phyloP scores from a whole-genome alignment of 106 monocot genomes.

The Dioscorea zingiberensis region DNA sequence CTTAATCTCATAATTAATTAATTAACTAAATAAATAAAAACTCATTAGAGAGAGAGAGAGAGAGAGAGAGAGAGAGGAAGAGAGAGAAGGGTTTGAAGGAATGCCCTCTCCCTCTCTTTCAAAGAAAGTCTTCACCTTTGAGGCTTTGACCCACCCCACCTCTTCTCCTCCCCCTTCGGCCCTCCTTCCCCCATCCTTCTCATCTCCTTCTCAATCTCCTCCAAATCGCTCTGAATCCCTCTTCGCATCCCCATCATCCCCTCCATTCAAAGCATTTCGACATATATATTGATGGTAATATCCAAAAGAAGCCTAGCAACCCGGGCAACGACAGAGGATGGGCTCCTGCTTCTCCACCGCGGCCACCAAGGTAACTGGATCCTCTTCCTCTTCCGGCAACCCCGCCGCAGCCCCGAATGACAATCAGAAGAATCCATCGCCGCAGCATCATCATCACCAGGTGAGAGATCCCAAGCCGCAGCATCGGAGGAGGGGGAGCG shows the following conservation, averaged over 20 bases:
- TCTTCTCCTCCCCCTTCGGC: neutral
- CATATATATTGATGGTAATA: conserved; percentile 1
- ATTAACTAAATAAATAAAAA: no score
- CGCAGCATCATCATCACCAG: neutral
- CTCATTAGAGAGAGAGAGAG: no score
- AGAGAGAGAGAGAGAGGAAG: no score
- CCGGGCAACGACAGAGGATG: conserved; percentile 13
- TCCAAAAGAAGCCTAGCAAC: neutral
- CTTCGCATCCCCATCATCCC: neutral
- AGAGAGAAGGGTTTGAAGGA: neutral
- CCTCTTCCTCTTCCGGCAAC: neutral
- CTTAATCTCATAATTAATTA: no score
- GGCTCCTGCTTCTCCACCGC: conserved; percentile 43
- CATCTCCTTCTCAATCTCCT: neutral
- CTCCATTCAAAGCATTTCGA: no score
- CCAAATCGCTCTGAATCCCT: neutral
- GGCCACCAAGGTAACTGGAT: conserved; percentile 15
- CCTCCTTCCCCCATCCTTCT: conserved; percentile 9
- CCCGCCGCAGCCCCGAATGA: neutral
- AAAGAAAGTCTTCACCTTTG: conserved; percentile 14
- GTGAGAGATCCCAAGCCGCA: neutral
- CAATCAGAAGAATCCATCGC: no score
- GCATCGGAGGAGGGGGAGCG: conserved; percentile 5
- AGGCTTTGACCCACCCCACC: neutral
- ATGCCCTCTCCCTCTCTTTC: neutral